Evolutionary conservation across 192 early-diverging fungal species (phyloP), one percentile per base, ranked within the genome.

Genomic region (Spizellomyces punctatus): DNA sequence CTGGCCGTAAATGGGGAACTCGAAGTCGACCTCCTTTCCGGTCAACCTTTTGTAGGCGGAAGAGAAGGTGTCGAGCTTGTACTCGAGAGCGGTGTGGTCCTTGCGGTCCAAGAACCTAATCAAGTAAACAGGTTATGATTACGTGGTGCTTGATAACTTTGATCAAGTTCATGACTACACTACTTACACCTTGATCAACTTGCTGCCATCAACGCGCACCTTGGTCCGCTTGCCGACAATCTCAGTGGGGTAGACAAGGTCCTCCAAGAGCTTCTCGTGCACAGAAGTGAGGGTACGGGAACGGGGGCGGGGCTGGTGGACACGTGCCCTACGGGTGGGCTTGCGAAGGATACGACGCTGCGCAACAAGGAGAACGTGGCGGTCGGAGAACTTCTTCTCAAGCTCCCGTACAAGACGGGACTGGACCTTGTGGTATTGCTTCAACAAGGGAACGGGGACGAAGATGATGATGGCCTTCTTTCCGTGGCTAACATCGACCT

Each of bases 301-400:
- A 83, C 95, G 92, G 72, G 97, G 97, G 77, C 97, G 92, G 73
- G 85, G 81, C 87, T 99, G 97, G 85, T 91, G 91, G 69, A 89
- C 88, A 79, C 94, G 94, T 72, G 91, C 90, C 73, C 89, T 87
- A 81, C 93, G 92, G 77, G 89, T 88, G 66, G 97, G 97, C 89
- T 94, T 94, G 77, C 87, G 87, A 83, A 98, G 85, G 84, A 99
- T 97, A 77, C 94, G 92, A 72, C 97, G 93, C 86, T 98, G 92
- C 71, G 95, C 91, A 74, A 92, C 78, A 66, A 99, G 90, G 75
- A 99, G 87, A 63, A 99, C 92, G 86, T 99, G 97, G 73, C 95
- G 92, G 87, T 99, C 97, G 78, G 93, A 94, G 91, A 99, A 97
- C 92, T 99, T 99, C 94, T 99, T 99, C 90, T 99, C 97, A 77